These are phyloP conservation scores for Hemisphaericaspora xylofermentans DNA, from an alignment of 1,139 yeast species.

Conservation along the genomic window DNA sequence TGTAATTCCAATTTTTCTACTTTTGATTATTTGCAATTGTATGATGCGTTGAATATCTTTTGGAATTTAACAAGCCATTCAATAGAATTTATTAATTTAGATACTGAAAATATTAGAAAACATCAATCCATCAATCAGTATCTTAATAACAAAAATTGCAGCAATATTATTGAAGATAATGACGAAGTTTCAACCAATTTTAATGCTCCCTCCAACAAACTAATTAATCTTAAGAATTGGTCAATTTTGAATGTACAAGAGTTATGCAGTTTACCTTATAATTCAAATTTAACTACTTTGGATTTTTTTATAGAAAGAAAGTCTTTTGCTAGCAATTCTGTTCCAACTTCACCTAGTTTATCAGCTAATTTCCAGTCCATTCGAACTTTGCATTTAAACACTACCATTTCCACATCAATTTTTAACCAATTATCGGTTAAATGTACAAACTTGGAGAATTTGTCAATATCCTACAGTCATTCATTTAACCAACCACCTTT, in stretches of 20 bases:
- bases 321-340: background rate
- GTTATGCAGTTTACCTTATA: constrained; percentile 8
- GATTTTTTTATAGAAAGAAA: constrained; percentile 14
- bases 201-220: constrained; percentile 2
- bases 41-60: constrained; percentile 9
- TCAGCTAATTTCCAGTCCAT: constrained; percentile 6
- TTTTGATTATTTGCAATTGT: constrained; percentile 13
- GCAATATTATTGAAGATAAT: constrained; percentile 13
- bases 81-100: constrained; percentile 15
- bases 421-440: constrained; percentile 8
- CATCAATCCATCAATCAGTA: constrained; percentile 13
- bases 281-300: constrained; percentile 12
- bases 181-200: constrained; percentile 8
- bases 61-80: constrained; percentile 11
- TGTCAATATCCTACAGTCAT: constrained; percentile 13
- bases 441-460: constrained; percentile 10
- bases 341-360: background rate
- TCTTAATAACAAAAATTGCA: constrained; percentile 8
- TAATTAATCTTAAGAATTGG: constrained; percentile 13
- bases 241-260: constrained; percentile 13
- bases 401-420: constrained; percentile 13
- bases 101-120: constrained; percentile 13
- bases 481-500: constrained; percentile 11
- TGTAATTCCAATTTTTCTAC: constrained; percentile 14
- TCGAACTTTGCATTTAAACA: constrained; percentile 11